These are phyloP conservation scores for Amylostereum chailletii DNA, from an alignment of 1,284 basidiomycete genomes.

Conservation along the genomic window DNA sequence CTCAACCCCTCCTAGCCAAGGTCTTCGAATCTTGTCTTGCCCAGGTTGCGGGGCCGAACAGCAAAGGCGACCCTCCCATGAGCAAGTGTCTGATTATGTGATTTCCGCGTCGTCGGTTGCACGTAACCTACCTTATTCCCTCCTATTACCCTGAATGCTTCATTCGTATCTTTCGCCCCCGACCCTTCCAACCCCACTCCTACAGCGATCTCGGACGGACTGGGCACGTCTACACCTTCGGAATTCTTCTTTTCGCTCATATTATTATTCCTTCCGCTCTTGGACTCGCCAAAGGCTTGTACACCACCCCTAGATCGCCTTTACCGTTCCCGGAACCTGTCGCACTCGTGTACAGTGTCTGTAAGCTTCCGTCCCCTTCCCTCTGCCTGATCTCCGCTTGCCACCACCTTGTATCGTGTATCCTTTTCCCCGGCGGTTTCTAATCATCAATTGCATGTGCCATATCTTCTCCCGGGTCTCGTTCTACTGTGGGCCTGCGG, in stretches of 20 bases:
- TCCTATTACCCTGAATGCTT: constrained; percentile 3
- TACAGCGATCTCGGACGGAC: background rate
- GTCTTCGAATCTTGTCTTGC: constrained; percentile 85
- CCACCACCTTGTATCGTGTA: background rate
- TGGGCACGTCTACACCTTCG: constrained; percentile 1
- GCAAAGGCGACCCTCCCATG: constrained; percentile 48
- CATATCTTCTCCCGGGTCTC: background rate
- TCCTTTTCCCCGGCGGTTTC: constrained; percentile 23
- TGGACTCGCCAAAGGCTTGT: constrained; percentile 4
- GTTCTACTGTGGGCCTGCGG: background rate
- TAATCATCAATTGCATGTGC: constrained; percentile 18
- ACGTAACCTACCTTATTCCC: constrained; percentile 4
- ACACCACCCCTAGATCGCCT: background rate
- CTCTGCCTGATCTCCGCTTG: background rate
- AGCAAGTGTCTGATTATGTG: constrained; percentile 67
- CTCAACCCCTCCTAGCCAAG: constrained; percentile 42
- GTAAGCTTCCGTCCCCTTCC: background rate
- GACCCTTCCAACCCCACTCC: background rate
- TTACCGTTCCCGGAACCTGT: constrained; percentile 8
- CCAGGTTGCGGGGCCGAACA: constrained; percentile 76
- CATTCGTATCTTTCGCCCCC: constrained; percentile 4
- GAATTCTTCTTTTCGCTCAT: constrained; percentile 10
- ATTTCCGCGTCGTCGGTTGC: constrained; percentile 15
- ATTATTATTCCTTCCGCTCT: constrained; percentile 12
- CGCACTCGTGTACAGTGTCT: constrained; percentile 8